These are phyloP conservation scores for Zymoseptoria ardabiliae DNA, from an alignment of 2,329 filamentous ascomycete species.

Conservation along the genomic window DNA sequence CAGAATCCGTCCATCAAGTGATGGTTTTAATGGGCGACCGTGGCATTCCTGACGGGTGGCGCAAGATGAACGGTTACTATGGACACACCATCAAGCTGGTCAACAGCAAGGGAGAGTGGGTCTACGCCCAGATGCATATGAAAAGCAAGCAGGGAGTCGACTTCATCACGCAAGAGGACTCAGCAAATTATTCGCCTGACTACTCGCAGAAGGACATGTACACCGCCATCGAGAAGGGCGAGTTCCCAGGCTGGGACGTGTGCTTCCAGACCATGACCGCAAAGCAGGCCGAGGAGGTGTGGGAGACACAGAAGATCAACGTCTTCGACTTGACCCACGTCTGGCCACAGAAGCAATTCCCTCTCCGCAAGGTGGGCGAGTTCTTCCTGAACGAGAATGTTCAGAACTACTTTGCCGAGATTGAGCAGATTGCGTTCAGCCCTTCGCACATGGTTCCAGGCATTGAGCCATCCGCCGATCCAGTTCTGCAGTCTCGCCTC, in stretches of 20 bases:
- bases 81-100: constrained; percentile 49
- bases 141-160: constrained; percentile 47
- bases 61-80: constrained; percentile 49
- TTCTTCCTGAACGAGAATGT: constrained; percentile 48
- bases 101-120: constrained; percentile 48
- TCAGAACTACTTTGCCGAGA: constrained; percentile 58
- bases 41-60: constrained; percentile 48
- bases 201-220: constrained; percentile 48
- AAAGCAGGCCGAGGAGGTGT: constrained; percentile 45
- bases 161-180: constrained; percentile 47
- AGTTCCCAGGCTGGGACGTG: constrained; percentile 47
- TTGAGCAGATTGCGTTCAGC: constrained; percentile 64
- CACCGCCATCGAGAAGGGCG: constrained; percentile 46
- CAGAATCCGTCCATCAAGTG: constrained; percentile 48
- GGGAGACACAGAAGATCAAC: constrained; percentile 49
- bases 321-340: constrained; percentile 49
- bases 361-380: constrained; percentile 47
- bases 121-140: constrained; percentile 47
- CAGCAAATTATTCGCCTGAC: constrained; percentile 44
- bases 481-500: constrained; percentile 60
- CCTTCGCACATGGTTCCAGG: constrained; percentile 61
- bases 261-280: constrained; percentile 46
- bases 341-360: constrained; percentile 48
- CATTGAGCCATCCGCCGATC: constrained; percentile 62
- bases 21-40: constrained; percentile 49